These are phyloP conservation scores for Eimeria nieschulzi DNA, from an alignment of 169 alveolate species.

Conservation along the genomic window DNA sequence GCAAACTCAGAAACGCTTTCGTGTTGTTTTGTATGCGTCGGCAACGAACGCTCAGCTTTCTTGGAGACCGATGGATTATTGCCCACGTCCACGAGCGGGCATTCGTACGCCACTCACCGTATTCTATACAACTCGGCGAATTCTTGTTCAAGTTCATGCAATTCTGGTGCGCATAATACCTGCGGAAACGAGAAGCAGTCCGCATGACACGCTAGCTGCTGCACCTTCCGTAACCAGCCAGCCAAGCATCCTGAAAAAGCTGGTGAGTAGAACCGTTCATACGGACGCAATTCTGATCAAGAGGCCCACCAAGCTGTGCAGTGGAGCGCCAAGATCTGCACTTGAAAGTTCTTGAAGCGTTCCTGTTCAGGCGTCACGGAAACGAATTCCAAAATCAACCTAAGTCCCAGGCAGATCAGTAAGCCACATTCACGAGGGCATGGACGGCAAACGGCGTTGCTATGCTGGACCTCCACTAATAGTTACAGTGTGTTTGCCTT, in stretches of 20 bases:
- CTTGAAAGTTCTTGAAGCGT: slow-evolving; percentile 65
- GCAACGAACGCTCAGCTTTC: no score
- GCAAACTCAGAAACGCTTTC: no score
- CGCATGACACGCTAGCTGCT: no score
- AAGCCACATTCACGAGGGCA: background rate
- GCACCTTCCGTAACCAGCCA: no score
- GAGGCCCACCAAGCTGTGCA: slow-evolving; percentile 75
- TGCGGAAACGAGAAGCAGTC: background rate
- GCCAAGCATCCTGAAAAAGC: background rate
- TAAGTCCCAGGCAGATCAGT: background rate
- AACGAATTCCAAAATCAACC: background rate
- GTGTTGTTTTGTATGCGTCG: no score
- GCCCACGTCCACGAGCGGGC: background rate
- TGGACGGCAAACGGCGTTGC: background rate
- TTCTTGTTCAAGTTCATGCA: slow-evolving; percentile 74
- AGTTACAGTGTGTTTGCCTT: background rate
- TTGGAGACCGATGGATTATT: no score
- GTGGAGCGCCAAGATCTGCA: slow-evolving; percentile 74
- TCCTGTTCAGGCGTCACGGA: slow-evolving; percentile 46
- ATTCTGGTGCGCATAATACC: slow-evolving; percentile 78
- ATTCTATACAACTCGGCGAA: slow-evolving; percentile 36
- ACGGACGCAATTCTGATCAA: background rate
- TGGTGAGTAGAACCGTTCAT: background rate
- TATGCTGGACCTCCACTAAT: background rate
- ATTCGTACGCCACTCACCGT: background rate